Percentiles rank a stretch among this genome's conserved stretches.
phyloP scores from a whole-genome alignment of 306 rosid genomes.

The Dicorynia guianensis region DNA sequence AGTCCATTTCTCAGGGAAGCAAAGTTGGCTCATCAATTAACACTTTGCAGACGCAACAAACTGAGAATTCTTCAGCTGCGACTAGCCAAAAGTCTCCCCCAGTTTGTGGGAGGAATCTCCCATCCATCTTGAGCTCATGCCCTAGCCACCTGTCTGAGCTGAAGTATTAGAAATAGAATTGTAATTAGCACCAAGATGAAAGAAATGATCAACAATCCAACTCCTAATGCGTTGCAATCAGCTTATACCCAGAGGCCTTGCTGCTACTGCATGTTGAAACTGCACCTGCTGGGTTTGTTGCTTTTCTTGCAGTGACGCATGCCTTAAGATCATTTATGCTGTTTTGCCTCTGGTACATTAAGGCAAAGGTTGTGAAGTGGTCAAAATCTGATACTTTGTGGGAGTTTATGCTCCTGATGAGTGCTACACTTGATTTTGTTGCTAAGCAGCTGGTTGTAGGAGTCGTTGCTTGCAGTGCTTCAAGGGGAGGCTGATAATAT shows the following conservation, averaged over 20 bases:
- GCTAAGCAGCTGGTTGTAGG: constrained; percentile 7
- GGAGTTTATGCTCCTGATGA: constrained; percentile 18
- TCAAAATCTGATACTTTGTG: background rate
- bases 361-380: background rate
- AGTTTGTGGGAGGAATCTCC: constrained; percentile 63
- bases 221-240: constrained; percentile 26
- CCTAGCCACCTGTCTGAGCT: constrained; percentile 60
- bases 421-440: background rate
- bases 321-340: background rate
- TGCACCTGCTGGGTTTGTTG: constrained; percentile 14
- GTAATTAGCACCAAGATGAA: constrained; percentile 23
- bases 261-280: constrained; percentile 25
- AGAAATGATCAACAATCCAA: constrained; percentile 10
- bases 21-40: constrained; percentile 46
- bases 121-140: constrained; percentile 59
- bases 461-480: constrained; percentile 22
- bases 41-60: constrained; percentile 46
- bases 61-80: constrained; percentile 49
- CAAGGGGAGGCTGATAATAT: constrained; percentile 6
- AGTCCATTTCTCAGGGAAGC: constrained; percentile 38
- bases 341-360: background rate
- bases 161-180: constrained; percentile 47
- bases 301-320: background rate
- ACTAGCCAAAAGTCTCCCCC: constrained; percentile 57
- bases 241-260: constrained; percentile 21